These are phyloP conservation scores for Diplosphaera chodatii DNA, from an alignment of 139 green algal species.

Conservation along the genomic window DNA sequence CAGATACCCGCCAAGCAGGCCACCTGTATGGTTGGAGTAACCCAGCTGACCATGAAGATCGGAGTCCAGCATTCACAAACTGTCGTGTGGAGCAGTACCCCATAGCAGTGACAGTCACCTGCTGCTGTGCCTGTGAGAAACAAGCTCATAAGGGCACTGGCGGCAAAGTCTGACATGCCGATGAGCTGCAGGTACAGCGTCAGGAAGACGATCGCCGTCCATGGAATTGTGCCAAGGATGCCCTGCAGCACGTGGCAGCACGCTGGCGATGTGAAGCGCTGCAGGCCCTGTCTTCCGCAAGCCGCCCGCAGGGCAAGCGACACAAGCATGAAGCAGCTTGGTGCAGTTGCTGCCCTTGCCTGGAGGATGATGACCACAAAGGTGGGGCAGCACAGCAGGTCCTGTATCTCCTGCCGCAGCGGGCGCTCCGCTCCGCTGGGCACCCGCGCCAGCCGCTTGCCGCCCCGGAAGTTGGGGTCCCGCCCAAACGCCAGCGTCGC, in stretches of 20 bases:
- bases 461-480: not conserved
- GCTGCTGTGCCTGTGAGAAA: conserved; percentile 35
- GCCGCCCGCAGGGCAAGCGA: too few species aligned
- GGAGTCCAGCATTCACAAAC: too few species aligned
- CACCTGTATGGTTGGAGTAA: conserved; percentile 13
- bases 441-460: not conserved
- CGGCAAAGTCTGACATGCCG: conserved; percentile 42
- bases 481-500: not conserved
- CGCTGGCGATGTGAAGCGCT: too few species aligned
- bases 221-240: conserved; percentile 47
- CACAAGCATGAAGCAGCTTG: not conserved
- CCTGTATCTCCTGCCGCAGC: conserved; percentile 7
- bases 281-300: too few species aligned
- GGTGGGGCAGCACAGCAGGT: conserved; percentile 23
- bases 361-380: conserved; percentile 40
- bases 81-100: too few species aligned
- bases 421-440: not conserved
- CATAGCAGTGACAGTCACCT: too few species aligned
- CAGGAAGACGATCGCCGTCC: conserved; percentile 47
- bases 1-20: conserved; percentile 35
- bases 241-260: conserved; percentile 25
- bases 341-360: not conserved
- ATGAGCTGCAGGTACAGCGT: conserved; percentile 63
- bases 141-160: conserved; percentile 20
- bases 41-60: too few species aligned